Percentiles rank a stretch among this genome's conserved stretches.
Conservation (phyloP, 1,139 yeast genomes). For the Hansenula sp. region DNA sequence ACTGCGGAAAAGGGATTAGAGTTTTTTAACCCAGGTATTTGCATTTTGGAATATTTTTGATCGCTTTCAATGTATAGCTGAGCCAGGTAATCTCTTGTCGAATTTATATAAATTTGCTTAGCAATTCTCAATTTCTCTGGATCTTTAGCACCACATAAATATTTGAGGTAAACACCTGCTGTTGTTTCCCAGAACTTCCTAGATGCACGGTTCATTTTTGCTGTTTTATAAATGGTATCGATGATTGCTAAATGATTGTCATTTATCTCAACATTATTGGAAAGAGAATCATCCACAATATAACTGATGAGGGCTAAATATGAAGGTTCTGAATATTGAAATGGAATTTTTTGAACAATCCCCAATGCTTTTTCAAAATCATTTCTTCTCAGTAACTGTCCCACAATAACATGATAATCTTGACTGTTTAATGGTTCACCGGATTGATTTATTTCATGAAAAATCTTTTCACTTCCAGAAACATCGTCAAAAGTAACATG, state of each 20-base stretch:
- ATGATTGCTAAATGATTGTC: not conserved
- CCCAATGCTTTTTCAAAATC: conserved; percentile 1
- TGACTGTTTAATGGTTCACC: conserved; percentile 4
- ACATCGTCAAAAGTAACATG: conserved; percentile 37
- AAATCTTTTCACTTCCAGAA: conserved; percentile 35
- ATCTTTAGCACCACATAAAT: not conserved
- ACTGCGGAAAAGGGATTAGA: conserved; percentile 8
- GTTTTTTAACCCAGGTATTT: not conserved
- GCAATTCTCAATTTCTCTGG: not conserved
- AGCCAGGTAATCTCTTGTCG: not conserved
- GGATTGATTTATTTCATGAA: conserved; percentile 25
- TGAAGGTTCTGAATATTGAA: not conserved
- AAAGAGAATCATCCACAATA: not conserved
- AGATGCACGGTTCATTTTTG: not conserved
- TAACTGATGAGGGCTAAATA: conserved; percentile 7
- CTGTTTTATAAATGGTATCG: not conserved
- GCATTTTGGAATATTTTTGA: not conserved
- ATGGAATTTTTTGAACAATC: conserved; percentile 1
- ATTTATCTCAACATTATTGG: not conserved
- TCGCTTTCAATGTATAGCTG: not conserved
- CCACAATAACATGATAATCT: conserved; percentile 7
- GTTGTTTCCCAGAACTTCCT: not conserved
- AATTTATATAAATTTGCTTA: not conserved
- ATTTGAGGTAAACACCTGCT: not conserved
- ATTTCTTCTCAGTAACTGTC: conserved; percentile 2